Conservation (phyloP, 352 stramenopile genomes). For the Phytophthora citrophthora region DNA sequence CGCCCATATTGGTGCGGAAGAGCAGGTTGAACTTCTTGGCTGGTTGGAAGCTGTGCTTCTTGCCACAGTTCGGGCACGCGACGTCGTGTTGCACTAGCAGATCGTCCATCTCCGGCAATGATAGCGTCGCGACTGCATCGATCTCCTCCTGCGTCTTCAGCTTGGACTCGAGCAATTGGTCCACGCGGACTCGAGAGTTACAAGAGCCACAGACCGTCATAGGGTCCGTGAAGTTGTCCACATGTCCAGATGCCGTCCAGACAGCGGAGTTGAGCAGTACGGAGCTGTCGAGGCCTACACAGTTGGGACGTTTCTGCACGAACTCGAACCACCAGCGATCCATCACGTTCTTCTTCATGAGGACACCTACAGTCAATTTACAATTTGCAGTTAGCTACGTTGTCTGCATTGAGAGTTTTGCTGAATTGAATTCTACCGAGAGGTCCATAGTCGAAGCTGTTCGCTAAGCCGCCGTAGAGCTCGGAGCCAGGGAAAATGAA, state of each 20-base stretch:
- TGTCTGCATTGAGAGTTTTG: background rate
- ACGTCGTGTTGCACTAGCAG: conserved; percentile 54
- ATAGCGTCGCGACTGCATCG: conserved; percentile 55
- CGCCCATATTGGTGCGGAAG: conserved; percentile 97
- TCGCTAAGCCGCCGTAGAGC: conserved; percentile 97
- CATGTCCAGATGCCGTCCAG: conserved; percentile 96
- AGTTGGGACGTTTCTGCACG: conserved; percentile 94
- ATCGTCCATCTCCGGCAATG: conserved; percentile 66
- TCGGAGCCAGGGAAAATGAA: conserved; percentile 96
- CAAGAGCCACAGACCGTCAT: conserved; percentile 97
- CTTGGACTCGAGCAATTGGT: conserved; percentile 71
- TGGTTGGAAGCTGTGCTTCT: conserved; percentile 61
- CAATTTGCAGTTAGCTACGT: conserved; percentile 3
- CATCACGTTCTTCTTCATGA: conserved; percentile 99
- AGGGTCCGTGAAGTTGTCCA: conserved; percentile 97
- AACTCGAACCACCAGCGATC: conserved; percentile 97
- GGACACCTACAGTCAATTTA: conserved; percentile 52
- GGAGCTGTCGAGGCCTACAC: conserved; percentile 95
- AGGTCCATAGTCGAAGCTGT: conserved; percentile 98
- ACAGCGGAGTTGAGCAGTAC: conserved; percentile 96
- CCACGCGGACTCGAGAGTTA: conserved; percentile 87
- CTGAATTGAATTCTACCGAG: conserved; percentile 41
- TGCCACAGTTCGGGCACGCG: conserved; percentile 62
- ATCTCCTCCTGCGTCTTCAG: conserved; percentile 53
- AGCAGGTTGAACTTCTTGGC: conserved; percentile 98